Evolutionary conservation across 257 asterid species (phyloP).

Genomic region (Primulina tabacum): DNA sequence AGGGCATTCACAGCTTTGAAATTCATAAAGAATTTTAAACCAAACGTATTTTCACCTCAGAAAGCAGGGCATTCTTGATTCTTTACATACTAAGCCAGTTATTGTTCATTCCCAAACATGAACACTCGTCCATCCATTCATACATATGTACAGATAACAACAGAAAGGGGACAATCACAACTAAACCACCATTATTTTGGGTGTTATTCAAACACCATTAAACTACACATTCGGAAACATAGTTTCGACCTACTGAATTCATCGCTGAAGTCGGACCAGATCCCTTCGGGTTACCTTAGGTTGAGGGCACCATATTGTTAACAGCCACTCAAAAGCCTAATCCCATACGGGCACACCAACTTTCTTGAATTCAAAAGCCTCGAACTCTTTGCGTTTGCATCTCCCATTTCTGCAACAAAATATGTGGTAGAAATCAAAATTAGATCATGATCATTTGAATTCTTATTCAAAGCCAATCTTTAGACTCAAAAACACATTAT

Average conservation of each 20-base stretch:
- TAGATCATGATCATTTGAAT: conserved; percentile 11
- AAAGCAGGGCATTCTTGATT: conserved; percentile 13
- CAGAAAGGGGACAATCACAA: conserved; percentile 21
- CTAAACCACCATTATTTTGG: conserved; percentile 18
- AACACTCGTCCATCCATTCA: conserved; percentile 19
- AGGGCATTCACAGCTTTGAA: background rate
- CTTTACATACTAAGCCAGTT: conserved; percentile 14
- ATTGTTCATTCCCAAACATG: conserved; percentile 19
- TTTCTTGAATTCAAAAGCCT: conserved; percentile 21
- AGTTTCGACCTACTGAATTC: conserved; percentile 25
- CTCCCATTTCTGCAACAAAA: conserved; percentile 29
- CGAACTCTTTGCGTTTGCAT: conserved; percentile 21
- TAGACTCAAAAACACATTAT: background rate
- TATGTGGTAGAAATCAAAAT: conserved; percentile 14
- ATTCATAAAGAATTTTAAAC: background rate
- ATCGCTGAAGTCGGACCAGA: conserved; percentile 32
- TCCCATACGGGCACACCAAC: conserved; percentile 41
- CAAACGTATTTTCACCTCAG: background rate
- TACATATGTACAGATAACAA: conserved; percentile 26
- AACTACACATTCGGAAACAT: conserved; percentile 24
- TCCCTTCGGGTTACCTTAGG: conserved; percentile 44
- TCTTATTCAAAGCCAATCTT: background rate
- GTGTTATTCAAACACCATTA: conserved; percentile 20
- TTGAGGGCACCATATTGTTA: conserved; percentile 38
- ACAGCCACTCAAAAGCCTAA: conserved; percentile 48